Base-by-base conservation (phyloP, 169 alveolate species). In the Plasmodium vivax region DNA sequence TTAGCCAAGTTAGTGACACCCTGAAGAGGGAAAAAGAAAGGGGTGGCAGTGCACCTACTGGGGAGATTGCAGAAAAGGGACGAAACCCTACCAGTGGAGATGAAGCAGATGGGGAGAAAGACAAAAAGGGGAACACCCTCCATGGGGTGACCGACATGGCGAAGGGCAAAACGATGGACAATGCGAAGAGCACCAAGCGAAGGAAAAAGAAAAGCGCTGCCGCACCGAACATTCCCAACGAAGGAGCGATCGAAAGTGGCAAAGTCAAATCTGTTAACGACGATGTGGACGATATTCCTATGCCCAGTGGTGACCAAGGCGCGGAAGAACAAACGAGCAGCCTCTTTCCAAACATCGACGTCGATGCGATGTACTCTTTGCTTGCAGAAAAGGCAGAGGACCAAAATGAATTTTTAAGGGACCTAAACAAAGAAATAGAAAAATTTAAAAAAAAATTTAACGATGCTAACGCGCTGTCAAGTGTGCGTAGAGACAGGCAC, bases 361-460 rank as follows among this genome's bases (percentile, higher is more conserved):
- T 85, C 23, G 85, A 85, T 75, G n/a, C 54, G 32, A 73, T 51
- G 32, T 45, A 72, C 30, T 85, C 0, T 12, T 36, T 36, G 36
- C 7, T 19, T 27, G 62, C 36, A 34, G 47, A 14, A 81, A 81
- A 81, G 32, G 80, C 62, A 47, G 71, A 75, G 10, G 58, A 27
- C 3, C 68, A 85, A 7, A 73, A 75, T 27, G 85, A 85, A 68
- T 85, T 74, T 85, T 56, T 74, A 32, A 62, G 41, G 2, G 93
- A 85, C 16, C 38, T 85, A 74, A 77, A 30, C 3, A 85, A 85
- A 85, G 87, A 85, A 85, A 85, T 85, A 38, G 77, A 43, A 5
- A 85, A 85, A 51, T 41, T 85, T 75, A 83, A 85, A 85, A 85
- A 73, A 8, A 77, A 74, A 32, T 74, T 85, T 85, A 51, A 73